Evolutionary conservation across 306 rosid genomes (phyloP).

Genomic region (Quercus bicolor): DNA sequence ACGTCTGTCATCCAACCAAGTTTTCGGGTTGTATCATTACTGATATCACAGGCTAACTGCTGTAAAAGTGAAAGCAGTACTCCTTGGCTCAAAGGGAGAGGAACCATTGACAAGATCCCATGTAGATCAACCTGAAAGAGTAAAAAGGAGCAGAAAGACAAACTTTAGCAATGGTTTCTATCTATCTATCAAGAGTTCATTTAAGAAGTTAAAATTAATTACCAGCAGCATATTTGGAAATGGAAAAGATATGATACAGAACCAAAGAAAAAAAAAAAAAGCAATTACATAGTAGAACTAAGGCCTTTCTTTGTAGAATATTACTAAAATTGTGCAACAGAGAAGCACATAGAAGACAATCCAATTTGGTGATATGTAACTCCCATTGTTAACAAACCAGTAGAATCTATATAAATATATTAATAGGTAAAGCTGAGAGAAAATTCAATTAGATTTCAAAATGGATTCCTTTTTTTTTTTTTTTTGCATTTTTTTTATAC

Average conservation of each 20-base stretch:
- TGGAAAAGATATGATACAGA: neutral
- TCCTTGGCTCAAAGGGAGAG: slow-evolving; percentile 96
- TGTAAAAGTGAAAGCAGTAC: slow-evolving; percentile 93
- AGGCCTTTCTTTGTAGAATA: neutral
- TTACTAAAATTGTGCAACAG: neutral
- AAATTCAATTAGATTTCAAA: too few relatives aligned
- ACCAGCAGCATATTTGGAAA: neutral
- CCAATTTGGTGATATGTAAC: neutral
- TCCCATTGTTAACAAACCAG: too few relatives aligned
- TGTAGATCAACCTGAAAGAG: slow-evolving; percentile 69
- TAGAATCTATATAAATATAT: too few relatives aligned
- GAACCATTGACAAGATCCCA: slow-evolving; percentile 55
- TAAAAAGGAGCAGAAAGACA: neutral
- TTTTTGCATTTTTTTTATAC: too few relatives aligned
- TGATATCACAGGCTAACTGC: slow-evolving; percentile 88
- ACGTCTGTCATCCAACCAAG: slow-evolving; percentile 87
- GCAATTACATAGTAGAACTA: neutral
- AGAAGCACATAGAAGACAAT: neutral
- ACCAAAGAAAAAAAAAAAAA: neutral
- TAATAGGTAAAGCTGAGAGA: too few relatives aligned
- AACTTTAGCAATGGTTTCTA: neutral
- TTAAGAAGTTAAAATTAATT: neutral
- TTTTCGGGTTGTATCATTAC: slow-evolving; percentile 56
- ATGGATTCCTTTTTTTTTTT: too few relatives aligned
- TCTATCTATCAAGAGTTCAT: neutral